A percentile compares a stretch with the other conserved stretches of the same genome.
phyloP scores from a whole-genome alignment of 78 protist genomes.

The Monosiga brevicollis region DNA sequence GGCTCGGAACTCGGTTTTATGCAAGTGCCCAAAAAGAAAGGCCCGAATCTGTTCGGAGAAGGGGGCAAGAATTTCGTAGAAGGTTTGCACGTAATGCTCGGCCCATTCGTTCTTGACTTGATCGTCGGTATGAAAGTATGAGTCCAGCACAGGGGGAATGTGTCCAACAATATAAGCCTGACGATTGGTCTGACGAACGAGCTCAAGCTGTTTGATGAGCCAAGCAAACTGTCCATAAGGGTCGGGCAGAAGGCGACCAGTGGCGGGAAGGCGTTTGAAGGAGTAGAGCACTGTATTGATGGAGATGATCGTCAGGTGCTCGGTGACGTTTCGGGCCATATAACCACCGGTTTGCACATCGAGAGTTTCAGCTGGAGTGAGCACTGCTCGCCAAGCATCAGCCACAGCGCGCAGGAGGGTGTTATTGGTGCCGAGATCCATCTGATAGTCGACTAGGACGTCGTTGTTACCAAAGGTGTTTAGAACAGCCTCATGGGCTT shows the following conservation, averaged over 20 bases:
- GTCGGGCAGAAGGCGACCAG: not conserved
- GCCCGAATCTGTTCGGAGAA: not conserved
- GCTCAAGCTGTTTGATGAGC: not conserved
- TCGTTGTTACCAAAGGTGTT: conserved; percentile 23
- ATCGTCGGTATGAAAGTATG: not conserved
- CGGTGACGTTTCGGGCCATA: not conserved
- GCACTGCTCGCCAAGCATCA: not conserved
- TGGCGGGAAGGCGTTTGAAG: not conserved
- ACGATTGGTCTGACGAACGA: not conserved
- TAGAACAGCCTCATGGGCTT: not conserved
- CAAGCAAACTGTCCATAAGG: conserved; percentile 18
- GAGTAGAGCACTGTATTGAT: conserved; percentile 24
- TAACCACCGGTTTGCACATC: conserved; percentile 3
- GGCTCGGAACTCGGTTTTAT: conserved; percentile 10
- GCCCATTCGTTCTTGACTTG: not conserved
- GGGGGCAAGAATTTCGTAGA: not conserved
- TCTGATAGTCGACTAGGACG: not conserved
- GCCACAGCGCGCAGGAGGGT: not conserved
- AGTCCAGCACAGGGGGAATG: conserved; percentile 6
- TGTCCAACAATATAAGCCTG: conserved; percentile 15
- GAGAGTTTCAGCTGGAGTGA: not conserved
- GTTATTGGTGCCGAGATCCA: conserved; percentile 1
- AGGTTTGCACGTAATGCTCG: not conserved
- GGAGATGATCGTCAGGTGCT: conserved; percentile 2
- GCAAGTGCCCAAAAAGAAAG: conserved; percentile 17